Percentiles rank a stretch among this genome's conserved stretches.
Conservation (phyloP, 164 flowering plant genomes). For the Magnolia kwangsiensis region DNA sequence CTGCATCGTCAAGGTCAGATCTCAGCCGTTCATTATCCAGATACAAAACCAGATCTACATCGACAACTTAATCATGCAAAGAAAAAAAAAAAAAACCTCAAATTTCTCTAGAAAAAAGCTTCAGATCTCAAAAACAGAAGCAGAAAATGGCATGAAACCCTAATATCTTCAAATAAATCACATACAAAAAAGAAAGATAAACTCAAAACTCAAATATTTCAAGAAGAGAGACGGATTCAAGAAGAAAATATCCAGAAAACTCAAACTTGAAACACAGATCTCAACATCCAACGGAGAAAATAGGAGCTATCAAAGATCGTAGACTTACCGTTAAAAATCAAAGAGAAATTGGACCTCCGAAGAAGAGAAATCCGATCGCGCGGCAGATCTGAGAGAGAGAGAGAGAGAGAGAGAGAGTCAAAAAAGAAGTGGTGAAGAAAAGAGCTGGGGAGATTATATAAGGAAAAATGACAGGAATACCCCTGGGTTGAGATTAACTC, state of each 20-base stretch:
- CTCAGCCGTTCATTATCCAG: not conserved
- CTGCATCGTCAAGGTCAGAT: slow-evolving; percentile 22
- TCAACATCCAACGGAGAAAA: not conserved
- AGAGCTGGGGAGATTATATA: slow-evolving; percentile 24
- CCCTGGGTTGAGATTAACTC: slow-evolving; percentile 21
- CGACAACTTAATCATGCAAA: not conserved
- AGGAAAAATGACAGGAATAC: slow-evolving; percentile 30
- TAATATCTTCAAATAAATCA: not conserved
- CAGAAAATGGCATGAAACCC: not conserved
- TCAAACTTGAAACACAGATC: not conserved
- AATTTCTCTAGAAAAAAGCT: not conserved
- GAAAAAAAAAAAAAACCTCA: not conserved
- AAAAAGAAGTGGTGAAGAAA: not conserved
- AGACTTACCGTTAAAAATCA: slow-evolving; percentile 14
- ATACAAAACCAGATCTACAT: not conserved
- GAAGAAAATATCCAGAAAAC: not conserved
- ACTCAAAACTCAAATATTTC: not conserved
- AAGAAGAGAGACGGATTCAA: not conserved
- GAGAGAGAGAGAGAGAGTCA: not conserved
- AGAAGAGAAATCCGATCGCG: not conserved
- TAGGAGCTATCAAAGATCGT: not conserved
- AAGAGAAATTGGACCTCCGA: not conserved
- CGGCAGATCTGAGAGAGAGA: not conserved
- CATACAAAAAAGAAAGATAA: not conserved
- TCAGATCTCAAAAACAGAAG: not conserved